Evolutionary conservation across 352 stramenopile genomes (phyloP).

Genomic region (Globisporangium mamillatum): DNA sequence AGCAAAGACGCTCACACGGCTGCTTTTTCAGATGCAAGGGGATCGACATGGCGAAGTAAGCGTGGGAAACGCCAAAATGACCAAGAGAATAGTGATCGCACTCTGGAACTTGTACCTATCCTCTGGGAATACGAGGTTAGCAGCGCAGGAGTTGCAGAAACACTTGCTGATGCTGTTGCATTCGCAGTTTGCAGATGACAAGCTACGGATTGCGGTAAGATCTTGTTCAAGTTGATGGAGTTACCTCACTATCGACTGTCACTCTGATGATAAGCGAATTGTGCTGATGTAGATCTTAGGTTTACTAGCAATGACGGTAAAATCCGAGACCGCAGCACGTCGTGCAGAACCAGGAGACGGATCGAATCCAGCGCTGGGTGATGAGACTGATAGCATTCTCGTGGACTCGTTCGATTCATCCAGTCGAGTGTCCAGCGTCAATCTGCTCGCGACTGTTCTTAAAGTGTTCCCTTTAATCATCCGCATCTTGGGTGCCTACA

Average conservation of each 20-base stretch:
- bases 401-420: neutral
- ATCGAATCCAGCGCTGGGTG: neutral
- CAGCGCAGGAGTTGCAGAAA: neutral
- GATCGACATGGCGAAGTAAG: neutral
- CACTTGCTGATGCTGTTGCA: conserved; percentile 17
- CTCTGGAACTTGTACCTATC: conserved; percentile 4
- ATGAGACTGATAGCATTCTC: neutral
- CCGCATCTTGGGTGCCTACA: neutral
- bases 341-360: neutral
- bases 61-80: neutral
- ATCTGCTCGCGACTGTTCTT: neutral
- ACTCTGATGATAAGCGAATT: neutral
- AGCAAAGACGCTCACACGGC: neutral
- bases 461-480: neutral
- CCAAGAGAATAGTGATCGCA: neutral
- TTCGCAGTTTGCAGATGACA: conserved; percentile 10
- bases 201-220: conserved; percentile 23
- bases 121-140: neutral
- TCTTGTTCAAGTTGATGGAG: neutral
- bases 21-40: neutral
- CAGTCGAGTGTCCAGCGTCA: neutral
- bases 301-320: neutral
- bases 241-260: neutral
- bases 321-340: neutral
- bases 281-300: neutral